Evolutionary conservation across 768 basidiomycete species (phyloP), one percentile per base, ranked within the genome.

Genomic region (Xanthoconium purpureum): DNA sequence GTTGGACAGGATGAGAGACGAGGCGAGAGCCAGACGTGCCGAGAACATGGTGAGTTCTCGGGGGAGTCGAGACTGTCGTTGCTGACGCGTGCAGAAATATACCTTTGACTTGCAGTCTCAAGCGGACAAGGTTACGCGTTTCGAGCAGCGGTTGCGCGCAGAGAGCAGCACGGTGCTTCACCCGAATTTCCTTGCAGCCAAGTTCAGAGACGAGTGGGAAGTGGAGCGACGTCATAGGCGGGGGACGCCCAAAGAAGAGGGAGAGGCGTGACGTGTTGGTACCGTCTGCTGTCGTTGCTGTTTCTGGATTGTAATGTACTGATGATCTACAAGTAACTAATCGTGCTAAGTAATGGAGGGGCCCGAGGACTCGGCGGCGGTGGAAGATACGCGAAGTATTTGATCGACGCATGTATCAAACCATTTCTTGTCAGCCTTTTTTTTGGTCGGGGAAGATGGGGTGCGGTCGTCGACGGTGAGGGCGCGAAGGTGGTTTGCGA

Each of bases 1-100:
- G 55, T 63, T 90, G 62, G 78, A 84, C 63, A 81, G 75, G 64
- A 81, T 87, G 84, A 79, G 85, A 53, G 85, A 89, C 38, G 88
- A 89, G 38, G 85, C 84, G 17, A 77, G 78, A 59, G 78, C 78
- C 1, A 85, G 80, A 60, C 78, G 84, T 11, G 71, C 72, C 18
- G 71, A 75, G 40, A 86, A 88, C 60, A 76, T 78, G 46, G 87
- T 87, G 47, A 61, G 81, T 66, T 36, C 42, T 20, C 13, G 12
- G n/a, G 5, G 20, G 13, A 1, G 29, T 2, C 15, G 0, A 37
- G 6, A 20, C 30, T 18, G 9, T 56, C 32, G 44, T 52, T 48
- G 30, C 40, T 71, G 50, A 68, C 55, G 11, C 10, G 20, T 37
- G n/a, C 52, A 84, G 84, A 73, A 71, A 40, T 70, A 72, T 35